Evolutionary conservation across 495 filamentous ascomycete species (phyloP).

Genomic region (Talaromyces thailandensis): DNA sequence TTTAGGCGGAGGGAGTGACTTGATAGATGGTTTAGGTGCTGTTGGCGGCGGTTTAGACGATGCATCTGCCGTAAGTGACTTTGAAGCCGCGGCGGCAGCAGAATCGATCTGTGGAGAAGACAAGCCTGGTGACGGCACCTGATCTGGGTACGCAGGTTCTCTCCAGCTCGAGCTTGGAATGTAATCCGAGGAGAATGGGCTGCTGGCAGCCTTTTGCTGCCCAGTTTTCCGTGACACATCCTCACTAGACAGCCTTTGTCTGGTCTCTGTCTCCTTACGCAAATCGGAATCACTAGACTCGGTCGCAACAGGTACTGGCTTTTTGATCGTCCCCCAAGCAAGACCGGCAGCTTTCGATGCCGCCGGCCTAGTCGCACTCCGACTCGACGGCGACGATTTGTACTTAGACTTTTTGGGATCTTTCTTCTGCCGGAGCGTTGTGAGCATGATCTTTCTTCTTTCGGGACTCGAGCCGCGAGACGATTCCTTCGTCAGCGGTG

Average conservation of each 20-base stretch:
- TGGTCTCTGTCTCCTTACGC: background rate
- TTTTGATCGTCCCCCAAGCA: slow-evolving; percentile 53
- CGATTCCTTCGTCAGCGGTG: slow-evolving; percentile 26
- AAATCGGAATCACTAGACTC: slow-evolving; percentile 6
- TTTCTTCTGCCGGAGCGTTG: slow-evolving; percentile 68
- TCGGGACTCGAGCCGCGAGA: slow-evolving; percentile 75
- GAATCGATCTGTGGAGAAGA: background rate
- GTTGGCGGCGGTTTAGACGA: background rate
- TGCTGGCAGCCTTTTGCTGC: background rate
- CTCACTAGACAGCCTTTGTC: background rate
- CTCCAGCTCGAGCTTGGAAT: slow-evolving; percentile 10
- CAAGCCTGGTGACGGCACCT: background rate
- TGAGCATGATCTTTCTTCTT: slow-evolving; percentile 68
- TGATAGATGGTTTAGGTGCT: background rate
- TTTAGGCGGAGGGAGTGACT: background rate
- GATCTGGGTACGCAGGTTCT: slow-evolving; percentile 9
- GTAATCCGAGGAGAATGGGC: background rate
- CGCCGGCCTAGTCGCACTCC: slow-evolving; percentile 26
- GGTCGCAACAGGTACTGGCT: background rate
- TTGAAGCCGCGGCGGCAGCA: slow-evolving; percentile 1
- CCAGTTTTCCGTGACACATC: background rate
- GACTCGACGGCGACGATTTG: slow-evolving; percentile 15
- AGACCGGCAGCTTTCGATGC: slow-evolving; percentile 83
- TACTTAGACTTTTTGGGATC: slow-evolving; percentile 41
- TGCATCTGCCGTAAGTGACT: background rate